These are phyloP conservation scores for Coemansia umbellata DNA, from an alignment of 192 early-diverging fungal species.

Conservation along the genomic window DNA sequence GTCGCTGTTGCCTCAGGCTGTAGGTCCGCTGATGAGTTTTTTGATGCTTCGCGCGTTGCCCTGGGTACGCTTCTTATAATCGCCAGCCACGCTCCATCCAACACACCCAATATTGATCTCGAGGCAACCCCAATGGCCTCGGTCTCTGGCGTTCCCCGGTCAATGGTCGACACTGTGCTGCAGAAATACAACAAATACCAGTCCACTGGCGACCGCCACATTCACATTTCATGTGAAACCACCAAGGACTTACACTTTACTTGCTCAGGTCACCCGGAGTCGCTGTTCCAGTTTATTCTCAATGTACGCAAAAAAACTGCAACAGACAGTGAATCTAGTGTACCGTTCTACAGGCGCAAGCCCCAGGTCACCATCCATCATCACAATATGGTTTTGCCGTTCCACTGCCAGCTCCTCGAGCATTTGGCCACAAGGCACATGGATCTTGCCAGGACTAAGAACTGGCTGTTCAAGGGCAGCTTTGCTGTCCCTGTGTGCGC, in stretches of 20 bases:
- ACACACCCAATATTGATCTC: no score
- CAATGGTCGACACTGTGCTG: slow-evolving; percentile 68
- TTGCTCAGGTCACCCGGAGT: slow-evolving; percentile 75
- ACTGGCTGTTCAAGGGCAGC: slow-evolving; percentile 58
- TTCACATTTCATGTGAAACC: no score
- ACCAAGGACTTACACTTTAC: slow-evolving; percentile 71
- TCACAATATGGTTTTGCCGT: slow-evolving; percentile 63
- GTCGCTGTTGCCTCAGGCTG: slow-evolving; percentile 76
- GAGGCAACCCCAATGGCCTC: slow-evolving; percentile 85
- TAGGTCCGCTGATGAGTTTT: slow-evolving; percentile 62
- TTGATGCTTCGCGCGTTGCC: slow-evolving; percentile 71
- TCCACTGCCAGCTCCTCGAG: slow-evolving; percentile 70
- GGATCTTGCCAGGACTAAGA: slow-evolving; percentile 62
- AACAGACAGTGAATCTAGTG: slow-evolving; percentile 63
- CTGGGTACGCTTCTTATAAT: no score
- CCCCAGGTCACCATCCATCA: slow-evolving; percentile 74
- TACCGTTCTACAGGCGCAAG: slow-evolving; percentile 81
- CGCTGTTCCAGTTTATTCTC: slow-evolving; percentile 78
- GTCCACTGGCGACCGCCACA: no score
- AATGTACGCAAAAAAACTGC: slow-evolving; percentile 83
- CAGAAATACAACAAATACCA: slow-evolving; percentile 80
- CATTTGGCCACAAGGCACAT: slow-evolving; percentile 56
- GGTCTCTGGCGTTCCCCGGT: slow-evolving; percentile 66
- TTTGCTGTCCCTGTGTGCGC: slow-evolving; percentile 71
- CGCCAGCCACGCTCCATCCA: no score